phyloP scores from a whole-genome alignment of 192 early-diverging fungal species.

The Funneliformis mosseae region DNA sequence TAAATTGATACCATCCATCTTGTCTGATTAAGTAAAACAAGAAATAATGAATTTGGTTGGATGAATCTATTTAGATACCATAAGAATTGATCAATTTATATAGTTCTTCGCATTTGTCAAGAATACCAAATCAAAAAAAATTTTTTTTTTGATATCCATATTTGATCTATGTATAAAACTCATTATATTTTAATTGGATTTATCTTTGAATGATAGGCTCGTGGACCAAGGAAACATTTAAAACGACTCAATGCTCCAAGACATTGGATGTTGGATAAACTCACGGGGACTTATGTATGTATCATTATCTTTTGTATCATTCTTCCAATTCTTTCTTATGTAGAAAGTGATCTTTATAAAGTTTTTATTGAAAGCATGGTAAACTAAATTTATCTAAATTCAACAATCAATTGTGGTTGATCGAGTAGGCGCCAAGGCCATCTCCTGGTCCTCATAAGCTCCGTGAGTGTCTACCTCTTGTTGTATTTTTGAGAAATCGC shows the following conservation, averaged over 20 bases:
- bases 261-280: conserved; percentile 99
- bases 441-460: conserved; percentile 99
- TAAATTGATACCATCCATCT: neutral
- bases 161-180: neutral
- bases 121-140: neutral
- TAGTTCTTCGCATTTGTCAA: no score
- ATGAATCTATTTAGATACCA: no score
- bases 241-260: conserved; percentile 98
- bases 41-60: no score
- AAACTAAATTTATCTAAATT: neutral
- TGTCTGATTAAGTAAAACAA: neutral
- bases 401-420: neutral
- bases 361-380: no score
- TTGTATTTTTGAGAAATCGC: conserved; percentile 99
- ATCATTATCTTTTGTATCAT: neutral
- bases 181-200: neutral
- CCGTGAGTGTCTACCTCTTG: conserved; percentile 97
- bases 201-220: conserved; percentile 58
- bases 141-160: neutral
- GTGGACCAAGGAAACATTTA: conserved; percentile 99
- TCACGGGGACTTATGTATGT: conserved; percentile 91
- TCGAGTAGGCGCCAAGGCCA: conserved; percentile 81
- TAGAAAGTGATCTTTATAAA: no score
- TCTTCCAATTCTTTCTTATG: no score
- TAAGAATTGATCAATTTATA: no score